Evolutionary conservation across 2,329 filamentous ascomycete species (phyloP).

Genomic region (Fusarium musae): DNA sequence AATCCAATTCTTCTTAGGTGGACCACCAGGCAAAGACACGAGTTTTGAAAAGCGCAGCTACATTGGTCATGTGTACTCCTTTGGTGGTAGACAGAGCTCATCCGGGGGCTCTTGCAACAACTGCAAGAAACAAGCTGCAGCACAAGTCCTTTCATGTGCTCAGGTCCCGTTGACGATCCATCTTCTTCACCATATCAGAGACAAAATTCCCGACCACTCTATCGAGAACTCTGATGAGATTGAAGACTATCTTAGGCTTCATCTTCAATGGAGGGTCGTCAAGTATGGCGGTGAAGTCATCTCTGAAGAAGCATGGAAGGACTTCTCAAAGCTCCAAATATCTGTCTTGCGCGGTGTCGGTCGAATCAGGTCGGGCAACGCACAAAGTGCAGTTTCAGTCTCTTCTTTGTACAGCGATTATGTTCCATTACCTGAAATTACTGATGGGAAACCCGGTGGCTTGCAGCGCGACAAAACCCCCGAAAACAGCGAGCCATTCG

Average conservation of each 20-base stretch:
- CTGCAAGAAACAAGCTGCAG: not conserved
- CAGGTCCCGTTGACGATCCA: not conserved
- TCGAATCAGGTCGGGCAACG: not conserved
- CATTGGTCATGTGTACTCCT: not conserved
- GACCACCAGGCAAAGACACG: not conserved
- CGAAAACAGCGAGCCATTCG: not conserved
- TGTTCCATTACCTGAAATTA: fast-evolving
- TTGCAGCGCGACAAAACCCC: not conserved
- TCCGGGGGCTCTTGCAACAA: not conserved
- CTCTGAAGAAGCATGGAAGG: not conserved
- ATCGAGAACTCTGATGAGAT: fast-evolving
- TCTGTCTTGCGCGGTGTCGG: not conserved
- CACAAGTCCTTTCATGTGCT: not conserved
- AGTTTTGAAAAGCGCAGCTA: not conserved
- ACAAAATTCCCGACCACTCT: not conserved
- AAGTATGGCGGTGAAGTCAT: not conserved
- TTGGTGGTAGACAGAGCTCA: not conserved
- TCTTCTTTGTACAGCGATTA: not conserved
- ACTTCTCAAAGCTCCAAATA: not conserved
- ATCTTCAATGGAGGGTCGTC: not conserved
- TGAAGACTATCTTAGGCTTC: not conserved
- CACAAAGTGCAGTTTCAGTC: fast-evolving
- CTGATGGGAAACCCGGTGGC: not conserved
- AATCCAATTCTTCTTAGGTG: not conserved
- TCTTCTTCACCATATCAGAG: not conserved